Conservation (phyloP, 331 rosid genomes). For the Quercus phellos region DNA sequence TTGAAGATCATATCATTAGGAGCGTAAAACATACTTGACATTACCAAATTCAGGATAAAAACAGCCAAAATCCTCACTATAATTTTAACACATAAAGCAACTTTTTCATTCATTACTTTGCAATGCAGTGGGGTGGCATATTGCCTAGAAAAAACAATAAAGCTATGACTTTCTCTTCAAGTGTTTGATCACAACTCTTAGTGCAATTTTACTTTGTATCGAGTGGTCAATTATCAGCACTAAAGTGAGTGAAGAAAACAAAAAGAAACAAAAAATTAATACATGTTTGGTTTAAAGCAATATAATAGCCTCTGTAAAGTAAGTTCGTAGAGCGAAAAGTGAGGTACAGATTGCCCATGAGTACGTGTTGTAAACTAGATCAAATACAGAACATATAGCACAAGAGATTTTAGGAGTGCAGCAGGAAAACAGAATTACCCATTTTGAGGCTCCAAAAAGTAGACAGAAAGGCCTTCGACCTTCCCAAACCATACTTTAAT, state of each 20-base stretch:
- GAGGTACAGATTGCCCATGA: neutral
- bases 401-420: neutral
- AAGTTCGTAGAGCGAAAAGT: neutral
- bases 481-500: constrained; percentile 79
- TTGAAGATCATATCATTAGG: neutral
- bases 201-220: neutral
- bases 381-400: neutral
- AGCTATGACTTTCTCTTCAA: neutral
- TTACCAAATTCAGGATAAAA: neutral
- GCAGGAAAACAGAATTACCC: constrained; percentile 36
- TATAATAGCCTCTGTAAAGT: neutral
- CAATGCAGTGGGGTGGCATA: neutral
- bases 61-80: neutral
- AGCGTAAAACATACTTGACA: neutral
- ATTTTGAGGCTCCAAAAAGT: constrained; percentile 81
- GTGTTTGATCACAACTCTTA: neutral
- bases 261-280: neutral
- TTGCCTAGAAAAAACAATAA: neutral
- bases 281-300: neutral
- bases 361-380: constrained; percentile 1
- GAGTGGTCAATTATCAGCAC: neutral
- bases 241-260: neutral
- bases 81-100: neutral
- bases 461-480: constrained; percentile 78
- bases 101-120: neutral